Evolutionary conservation across 139 green algal species (phyloP).

Genomic region (Coelastrella sp.): DNA sequence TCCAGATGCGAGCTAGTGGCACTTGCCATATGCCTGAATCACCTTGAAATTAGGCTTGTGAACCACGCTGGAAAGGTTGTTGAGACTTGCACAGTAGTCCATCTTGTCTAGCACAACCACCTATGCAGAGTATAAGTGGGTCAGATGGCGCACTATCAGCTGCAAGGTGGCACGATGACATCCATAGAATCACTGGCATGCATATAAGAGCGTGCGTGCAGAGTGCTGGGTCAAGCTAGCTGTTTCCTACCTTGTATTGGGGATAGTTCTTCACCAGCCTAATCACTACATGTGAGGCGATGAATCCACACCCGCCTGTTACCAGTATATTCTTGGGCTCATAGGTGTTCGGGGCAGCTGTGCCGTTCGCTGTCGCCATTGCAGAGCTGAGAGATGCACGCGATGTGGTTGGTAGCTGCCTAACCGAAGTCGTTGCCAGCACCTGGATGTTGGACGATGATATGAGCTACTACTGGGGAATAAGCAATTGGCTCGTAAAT

Average conservation of each 20-base stretch:
- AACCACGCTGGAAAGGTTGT: slow-evolving; percentile 79
- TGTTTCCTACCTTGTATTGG: slow-evolving; percentile 82
- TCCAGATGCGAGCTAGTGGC: too few relatives aligned
- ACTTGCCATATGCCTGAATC: too few relatives aligned
- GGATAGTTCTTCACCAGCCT: slow-evolving; percentile 82
- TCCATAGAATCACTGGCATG: too few relatives aligned
- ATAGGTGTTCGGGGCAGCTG: not conserved
- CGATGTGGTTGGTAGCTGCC: not conserved
- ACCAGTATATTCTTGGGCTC: slow-evolving; percentile 55
- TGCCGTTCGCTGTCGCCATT: slow-evolving; percentile 14
- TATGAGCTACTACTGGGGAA: not conserved
- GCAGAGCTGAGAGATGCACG: not conserved
- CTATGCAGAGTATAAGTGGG: not conserved
- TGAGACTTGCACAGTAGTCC: slow-evolving; percentile 93
- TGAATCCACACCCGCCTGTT: slow-evolving; percentile 95
- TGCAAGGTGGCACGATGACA: too few relatives aligned
- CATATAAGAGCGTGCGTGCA: too few relatives aligned
- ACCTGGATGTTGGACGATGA: not conserved
- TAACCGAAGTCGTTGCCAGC: not conserved
- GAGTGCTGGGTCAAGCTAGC: not conserved
- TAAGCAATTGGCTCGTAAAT: not conserved
- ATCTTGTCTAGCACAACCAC: slow-evolving; percentile 59
- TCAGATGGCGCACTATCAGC: too few relatives aligned
- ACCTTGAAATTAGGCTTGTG: slow-evolving; percentile 91
- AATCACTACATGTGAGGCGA: slow-evolving; percentile 91